phyloP scores from a whole-genome alignment of 1,284 basidiomycete species.

The Ustilago hordei region DNA sequence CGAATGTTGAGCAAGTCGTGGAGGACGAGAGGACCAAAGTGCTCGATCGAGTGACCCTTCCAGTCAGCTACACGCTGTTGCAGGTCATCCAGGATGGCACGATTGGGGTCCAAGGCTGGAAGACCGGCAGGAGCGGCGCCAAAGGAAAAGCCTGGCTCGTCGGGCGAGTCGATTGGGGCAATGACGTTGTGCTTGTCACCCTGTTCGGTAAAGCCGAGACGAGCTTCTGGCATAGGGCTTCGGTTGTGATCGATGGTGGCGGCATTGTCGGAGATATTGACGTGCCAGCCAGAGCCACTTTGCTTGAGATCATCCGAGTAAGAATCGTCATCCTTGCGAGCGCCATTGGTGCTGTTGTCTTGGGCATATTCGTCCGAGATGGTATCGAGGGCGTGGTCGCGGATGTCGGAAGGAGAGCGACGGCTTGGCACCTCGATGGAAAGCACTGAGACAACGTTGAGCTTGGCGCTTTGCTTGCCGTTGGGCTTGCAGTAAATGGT shows the following conservation, averaged over 20 bases:
- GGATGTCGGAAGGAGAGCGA: constrained; percentile 73
- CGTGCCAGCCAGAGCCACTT: constrained; percentile 27
- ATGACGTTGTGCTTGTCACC: constrained; percentile 42
- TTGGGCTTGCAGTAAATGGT: constrained; percentile 77
- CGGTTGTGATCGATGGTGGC: constrained; percentile 11
- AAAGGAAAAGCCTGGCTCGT: constrained; percentile 53
- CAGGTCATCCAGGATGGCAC: constrained; percentile 85
- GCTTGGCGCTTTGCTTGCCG: constrained; percentile 72
- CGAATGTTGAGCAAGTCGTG: constrained; percentile 90
- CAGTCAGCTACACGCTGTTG: constrained; percentile 89
- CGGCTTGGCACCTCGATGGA: constrained; percentile 86
- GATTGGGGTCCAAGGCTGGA: constrained; percentile 73
- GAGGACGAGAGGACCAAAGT: constrained; percentile 85
- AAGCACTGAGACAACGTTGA: constrained; percentile 87
- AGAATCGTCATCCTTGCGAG: constrained; percentile 39
- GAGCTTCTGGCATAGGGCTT: constrained; percentile 31
- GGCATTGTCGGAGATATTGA: constrained; percentile 2
- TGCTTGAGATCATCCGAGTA: constrained; percentile 61
- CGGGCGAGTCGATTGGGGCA: constrained; percentile 24
- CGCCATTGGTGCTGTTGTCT: constrained; percentile 16
- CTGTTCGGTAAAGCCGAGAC: constrained; percentile 32
- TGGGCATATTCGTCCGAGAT: constrained; percentile 44
- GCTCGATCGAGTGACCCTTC: constrained; percentile 87
- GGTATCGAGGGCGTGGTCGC: constrained; percentile 53
- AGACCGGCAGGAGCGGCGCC: constrained; percentile 54